Percentiles rank a stretch among this genome's conserved stretches.
Evolutionary conservation across 805 yeast species (phyloP).

Genomic region (Starmera dryadoides): DNA sequence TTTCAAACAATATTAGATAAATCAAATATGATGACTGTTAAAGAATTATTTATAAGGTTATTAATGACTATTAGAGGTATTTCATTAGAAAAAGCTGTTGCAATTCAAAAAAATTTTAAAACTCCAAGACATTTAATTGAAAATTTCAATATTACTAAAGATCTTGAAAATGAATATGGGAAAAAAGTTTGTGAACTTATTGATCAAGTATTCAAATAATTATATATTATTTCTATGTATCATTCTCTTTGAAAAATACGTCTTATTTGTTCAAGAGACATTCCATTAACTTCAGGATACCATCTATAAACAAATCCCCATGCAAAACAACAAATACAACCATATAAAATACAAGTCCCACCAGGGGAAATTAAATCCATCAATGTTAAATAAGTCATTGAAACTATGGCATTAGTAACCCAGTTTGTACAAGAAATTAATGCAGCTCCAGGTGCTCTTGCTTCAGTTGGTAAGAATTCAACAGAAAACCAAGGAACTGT

Average conservation of each 20-base stretch:
- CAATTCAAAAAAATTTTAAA: conserved; percentile 60
- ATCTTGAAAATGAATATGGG: conserved; percentile 19
- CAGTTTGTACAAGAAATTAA: conserved; percentile 35
- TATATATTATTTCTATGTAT: not conserved
- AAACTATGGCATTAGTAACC: conserved; percentile 30
- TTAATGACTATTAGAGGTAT: conserved; percentile 77
- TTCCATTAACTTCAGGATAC: conserved; percentile 39
- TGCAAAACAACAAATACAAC: conserved; percentile 22
- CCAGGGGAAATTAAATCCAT: conserved; percentile 22
- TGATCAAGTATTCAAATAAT: conserved; percentile 9
- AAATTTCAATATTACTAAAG: conserved; percentile 29
- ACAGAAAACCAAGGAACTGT: conserved; percentile 39
- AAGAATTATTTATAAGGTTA: conserved; percentile 69
- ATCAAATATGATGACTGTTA: conserved; percentile 59
- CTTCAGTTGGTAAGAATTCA: conserved; percentile 34
- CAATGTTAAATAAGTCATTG: conserved; percentile 27
- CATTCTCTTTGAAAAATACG: conserved; percentile 31
- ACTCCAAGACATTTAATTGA: conserved; percentile 61
- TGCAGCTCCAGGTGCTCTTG: conserved; percentile 35
- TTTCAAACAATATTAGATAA: conserved; percentile 70
- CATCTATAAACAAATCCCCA: conserved; percentile 32
- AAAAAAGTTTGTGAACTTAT: conserved; percentile 19
- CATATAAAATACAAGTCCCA: conserved; percentile 28
- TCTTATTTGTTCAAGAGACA: conserved; percentile 35
- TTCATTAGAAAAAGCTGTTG: conserved; percentile 76